Evolutionary conservation across 495 filamentous ascomycete genomes (phyloP), one percentile per base, ranked within the genome.

Genomic region (Wilcoxina mikolae): DNA sequence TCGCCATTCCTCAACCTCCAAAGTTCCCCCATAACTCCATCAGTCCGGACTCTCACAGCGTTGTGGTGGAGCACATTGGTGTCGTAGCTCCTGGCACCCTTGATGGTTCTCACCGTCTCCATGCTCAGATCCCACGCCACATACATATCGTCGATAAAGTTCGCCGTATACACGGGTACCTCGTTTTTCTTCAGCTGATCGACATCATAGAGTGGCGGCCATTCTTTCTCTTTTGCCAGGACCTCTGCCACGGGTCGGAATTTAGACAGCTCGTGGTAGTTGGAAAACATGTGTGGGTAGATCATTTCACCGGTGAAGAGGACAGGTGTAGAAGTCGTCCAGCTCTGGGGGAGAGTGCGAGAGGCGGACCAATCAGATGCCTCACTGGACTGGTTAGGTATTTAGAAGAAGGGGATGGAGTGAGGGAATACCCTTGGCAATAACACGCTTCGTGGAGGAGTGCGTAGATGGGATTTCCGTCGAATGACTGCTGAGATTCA

Each of bases 251-350:
- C 80, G 12, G 76, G 71, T 27, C 73, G 72, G 50, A 95, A 61
- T 23, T 77, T 69, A 22, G 64, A 66, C 3, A 96, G 77, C 61
- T 89, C 85, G 1, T 77, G 68, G 65, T 84, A 89, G 20, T 79
- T 78, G 24, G 82, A 76, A 59, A 94, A 88, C 73, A 87, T 82
- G 65, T 80, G 82, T 4, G 81, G 81, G 68, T 78, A 94, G 51
- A 94, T 75, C 87, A 93, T 94, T 69, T 96, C 90, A 53, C 90
- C 90, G 0, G 85, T 85, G 70, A 96, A 95, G 56, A 75, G 83
- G 51, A 90, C 72, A 0, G 83, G 78, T n/a, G n/a, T n/a, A n/a
- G n/a, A n/a, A n/a, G n/a, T n/a, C n/a, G n/a, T n/a, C n/a, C n/a
- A n/a, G n/a, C n/a, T n/a, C n/a, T n/a, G 58, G 1, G 66, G 46